Conservation (phyloP, 352 stramenopile species). For the Pythium sukuiense region DNA sequence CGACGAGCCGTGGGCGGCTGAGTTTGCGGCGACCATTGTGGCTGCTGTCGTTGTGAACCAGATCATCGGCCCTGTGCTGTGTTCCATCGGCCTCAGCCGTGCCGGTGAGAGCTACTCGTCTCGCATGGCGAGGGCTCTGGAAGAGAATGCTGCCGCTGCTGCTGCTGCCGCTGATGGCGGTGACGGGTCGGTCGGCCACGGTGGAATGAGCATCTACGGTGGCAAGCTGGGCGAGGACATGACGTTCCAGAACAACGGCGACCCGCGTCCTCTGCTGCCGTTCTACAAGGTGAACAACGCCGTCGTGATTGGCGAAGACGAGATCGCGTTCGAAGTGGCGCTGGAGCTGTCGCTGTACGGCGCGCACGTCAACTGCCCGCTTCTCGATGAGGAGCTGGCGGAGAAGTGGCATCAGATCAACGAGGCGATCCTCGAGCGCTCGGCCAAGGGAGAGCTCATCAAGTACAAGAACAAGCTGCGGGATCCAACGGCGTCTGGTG, state of each 20-base stretch:
- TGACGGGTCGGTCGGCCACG: conserved; percentile 4
- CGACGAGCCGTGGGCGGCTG: conserved; percentile 46
- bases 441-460: conserved; percentile 61
- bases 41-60: conserved; percentile 71
- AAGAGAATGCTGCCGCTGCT: conserved; percentile 1
- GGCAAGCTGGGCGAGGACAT: conserved; percentile 17
- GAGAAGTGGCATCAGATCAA: conserved; percentile 64
- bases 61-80: conserved; percentile 67
- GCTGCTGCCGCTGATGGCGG: conserved; percentile 5
- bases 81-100: conserved; percentile 48
- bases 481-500: conserved; percentile 13
- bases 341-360: conserved; percentile 64
- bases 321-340: conserved; percentile 61
- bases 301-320: conserved; percentile 64
- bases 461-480: conserved; percentile 66
- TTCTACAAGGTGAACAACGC: conserved; percentile 42
- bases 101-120: conserved; percentile 43
- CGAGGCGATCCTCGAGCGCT: conserved; percentile 46
- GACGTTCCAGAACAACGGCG: conserved; percentile 33
- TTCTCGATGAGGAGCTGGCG: conserved; percentile 56
- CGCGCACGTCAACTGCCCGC: conserved; percentile 58
- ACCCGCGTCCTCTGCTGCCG: conserved; percentile 43
- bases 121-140: conserved; percentile 10
- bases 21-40: conserved; percentile 68
- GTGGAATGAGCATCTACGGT: conserved; percentile 10